Conservation (phyloP, 1,284 basidiomycete species). For the Cutaneotrichosporon sp. region DNA sequence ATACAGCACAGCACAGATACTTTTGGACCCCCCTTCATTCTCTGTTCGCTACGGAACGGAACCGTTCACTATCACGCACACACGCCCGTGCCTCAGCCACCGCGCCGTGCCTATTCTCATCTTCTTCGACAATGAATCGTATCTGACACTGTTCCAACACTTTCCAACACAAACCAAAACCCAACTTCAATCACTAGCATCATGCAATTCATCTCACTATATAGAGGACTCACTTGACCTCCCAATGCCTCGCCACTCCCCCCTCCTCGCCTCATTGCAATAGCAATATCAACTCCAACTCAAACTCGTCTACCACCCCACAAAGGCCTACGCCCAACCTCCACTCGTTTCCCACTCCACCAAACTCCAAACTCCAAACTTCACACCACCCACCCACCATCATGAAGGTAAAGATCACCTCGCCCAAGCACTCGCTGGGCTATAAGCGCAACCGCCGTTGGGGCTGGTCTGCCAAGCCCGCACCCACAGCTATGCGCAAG, state of each 20-base stretch:
- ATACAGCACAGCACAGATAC: no score
- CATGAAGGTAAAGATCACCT: background rate
- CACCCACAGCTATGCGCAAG: background rate
- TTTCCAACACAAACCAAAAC: background rate
- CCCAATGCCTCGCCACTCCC: background rate
- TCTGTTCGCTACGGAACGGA: no score
- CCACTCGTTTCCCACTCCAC: no score
- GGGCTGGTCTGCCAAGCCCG: background rate
- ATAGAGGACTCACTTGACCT: background rate
- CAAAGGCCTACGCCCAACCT: background rate
- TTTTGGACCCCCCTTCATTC: no score
- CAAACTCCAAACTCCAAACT: background rate
- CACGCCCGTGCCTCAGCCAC: no score
- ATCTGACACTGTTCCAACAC: background rate
- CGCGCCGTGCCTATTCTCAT: background rate
- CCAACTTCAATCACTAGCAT: background rate
- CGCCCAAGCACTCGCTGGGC: background rate
- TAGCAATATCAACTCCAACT: no score
- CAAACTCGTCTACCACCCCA: background rate
- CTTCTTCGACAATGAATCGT: background rate
- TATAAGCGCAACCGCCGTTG: background rate
- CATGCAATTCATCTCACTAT: background rate
- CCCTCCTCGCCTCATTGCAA: background rate
- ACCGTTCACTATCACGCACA: no score
- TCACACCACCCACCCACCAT: background rate